phyloP scores from a whole-genome alignment of 148 eudicot genomes.

The Fagopyrum tataricum region DNA sequence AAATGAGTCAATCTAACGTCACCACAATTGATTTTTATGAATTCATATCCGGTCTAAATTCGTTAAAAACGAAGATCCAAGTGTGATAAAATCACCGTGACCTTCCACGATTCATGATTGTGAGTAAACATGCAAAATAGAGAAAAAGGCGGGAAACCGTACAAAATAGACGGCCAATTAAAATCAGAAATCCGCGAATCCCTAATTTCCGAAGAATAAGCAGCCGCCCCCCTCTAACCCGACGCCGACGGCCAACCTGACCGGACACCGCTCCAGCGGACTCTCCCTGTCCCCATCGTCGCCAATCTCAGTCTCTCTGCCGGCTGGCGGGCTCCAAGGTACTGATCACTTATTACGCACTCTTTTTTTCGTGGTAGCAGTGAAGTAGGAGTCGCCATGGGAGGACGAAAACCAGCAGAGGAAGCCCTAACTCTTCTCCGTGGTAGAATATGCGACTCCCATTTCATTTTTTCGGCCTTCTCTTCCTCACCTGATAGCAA shows the following conservation, averaged over 20 bases:
- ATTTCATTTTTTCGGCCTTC: slow-evolving; percentile 37
- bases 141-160: no score
- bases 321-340: not conserved
- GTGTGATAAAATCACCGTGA: no score
- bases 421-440: slow-evolving; percentile 52
- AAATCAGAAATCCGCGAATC: not conserved
- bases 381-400: slow-evolving; percentile 1
- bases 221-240: not conserved
- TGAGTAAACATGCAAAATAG: no score
- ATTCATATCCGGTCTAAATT: no score
- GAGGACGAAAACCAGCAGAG: slow-evolving; percentile 30
- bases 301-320: not conserved
- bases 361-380: not conserved
- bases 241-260: slow-evolving; percentile 1
- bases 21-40: no score
- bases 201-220: not conserved
- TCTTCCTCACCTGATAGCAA: slow-evolving; percentile 53
- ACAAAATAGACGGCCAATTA: not conserved
- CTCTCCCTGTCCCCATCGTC: not conserved
- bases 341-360: not conserved
- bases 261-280: not conserved
- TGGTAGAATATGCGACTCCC: slow-evolving; percentile 45
- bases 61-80: no score
- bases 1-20: no score
- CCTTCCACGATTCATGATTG: no score